Conservation (phyloP, 208 protist species). For the Herpetomonas muscarum region DNA sequence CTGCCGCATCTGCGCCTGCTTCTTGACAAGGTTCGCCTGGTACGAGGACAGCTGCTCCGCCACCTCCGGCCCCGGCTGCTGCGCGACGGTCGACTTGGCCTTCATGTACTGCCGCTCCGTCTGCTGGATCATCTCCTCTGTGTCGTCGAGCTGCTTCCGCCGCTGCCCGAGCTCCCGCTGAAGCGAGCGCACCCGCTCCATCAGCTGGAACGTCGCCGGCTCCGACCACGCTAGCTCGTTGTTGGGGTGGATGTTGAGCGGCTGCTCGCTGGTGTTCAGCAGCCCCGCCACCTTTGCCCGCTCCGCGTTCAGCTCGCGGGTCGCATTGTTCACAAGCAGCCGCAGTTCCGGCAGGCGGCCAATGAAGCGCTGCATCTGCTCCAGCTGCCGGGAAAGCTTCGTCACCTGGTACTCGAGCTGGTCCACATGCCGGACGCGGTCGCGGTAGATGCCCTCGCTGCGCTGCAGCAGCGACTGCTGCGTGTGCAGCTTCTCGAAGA, state of each 20-base stretch:
- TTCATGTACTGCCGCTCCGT: conserved; percentile 93
- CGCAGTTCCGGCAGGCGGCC: conserved; percentile 56
- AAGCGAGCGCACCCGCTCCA: conserved; percentile 93
- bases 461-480: conserved; percentile 92
- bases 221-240: conserved; percentile 94
- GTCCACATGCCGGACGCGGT: conserved; percentile 61
- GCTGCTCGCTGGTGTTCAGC: conserved; percentile 91
- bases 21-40: conserved; percentile 90
- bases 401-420: conserved; percentile 59
- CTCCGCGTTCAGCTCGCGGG: conserved; percentile 64
- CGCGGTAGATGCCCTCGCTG: conserved; percentile 92
- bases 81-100: conserved; percentile 90
- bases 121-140: conserved; percentile 87
- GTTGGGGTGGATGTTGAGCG: conserved; percentile 97
- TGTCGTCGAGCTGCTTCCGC: conserved; percentile 91
- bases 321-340: conserved; percentile 57
- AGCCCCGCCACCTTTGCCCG: conserved; percentile 87
- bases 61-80: conserved; percentile 95
- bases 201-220: conserved; percentile 91
- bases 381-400: conserved; percentile 46
- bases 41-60: conserved; percentile 94
- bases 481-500: conserved; percentile 97
- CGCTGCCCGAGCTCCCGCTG: conserved; percentile 96
- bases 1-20: conserved; percentile 90
- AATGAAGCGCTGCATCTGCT: conserved; percentile 41